These are phyloP conservation scores for Ophiorrhiza pumila DNA, from an alignment of 257 asterid genomes.

Conservation along the genomic window DNA sequence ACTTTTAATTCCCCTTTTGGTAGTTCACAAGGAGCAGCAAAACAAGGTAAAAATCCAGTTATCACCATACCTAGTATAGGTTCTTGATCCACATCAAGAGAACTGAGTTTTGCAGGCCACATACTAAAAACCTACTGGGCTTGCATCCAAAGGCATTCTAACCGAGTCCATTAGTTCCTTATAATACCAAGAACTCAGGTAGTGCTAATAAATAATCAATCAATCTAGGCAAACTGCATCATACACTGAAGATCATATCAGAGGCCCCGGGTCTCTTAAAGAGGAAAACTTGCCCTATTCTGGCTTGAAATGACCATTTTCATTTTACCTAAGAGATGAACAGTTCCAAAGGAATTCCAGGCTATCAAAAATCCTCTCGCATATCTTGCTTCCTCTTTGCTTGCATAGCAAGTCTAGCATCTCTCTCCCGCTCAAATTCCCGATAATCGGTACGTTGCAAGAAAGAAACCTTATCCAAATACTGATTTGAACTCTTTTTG, in stretches of 20 bases:
- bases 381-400: slow-evolving; percentile 78
- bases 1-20: neutral
- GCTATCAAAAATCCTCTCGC: slow-evolving; percentile 62
- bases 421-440: slow-evolving; percentile 90
- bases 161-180: neutral
- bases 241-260: neutral
- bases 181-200: neutral
- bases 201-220: neutral
- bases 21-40: neutral
- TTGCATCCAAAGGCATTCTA: neutral
- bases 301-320: neutral
- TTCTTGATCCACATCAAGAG: neutral
- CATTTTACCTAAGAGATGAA: neutral
- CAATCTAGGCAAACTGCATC: slow-evolving; percentile 5
- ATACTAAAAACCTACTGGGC: neutral
- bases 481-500: slow-evolving; percentile 91
- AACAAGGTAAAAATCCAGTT: neutral
- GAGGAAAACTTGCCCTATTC: neutral
- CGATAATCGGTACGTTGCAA: slow-evolving; percentile 84
- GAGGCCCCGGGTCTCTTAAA: neutral
- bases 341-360: neutral
- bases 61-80: neutral
- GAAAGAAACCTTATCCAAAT: slow-evolving; percentile 82
- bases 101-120: neutral
- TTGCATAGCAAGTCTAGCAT: slow-evolving; percentile 76